phyloP scores from a whole-genome alignment of 768 basidiomycete genomes.

The Suillus bovinus region DNA sequence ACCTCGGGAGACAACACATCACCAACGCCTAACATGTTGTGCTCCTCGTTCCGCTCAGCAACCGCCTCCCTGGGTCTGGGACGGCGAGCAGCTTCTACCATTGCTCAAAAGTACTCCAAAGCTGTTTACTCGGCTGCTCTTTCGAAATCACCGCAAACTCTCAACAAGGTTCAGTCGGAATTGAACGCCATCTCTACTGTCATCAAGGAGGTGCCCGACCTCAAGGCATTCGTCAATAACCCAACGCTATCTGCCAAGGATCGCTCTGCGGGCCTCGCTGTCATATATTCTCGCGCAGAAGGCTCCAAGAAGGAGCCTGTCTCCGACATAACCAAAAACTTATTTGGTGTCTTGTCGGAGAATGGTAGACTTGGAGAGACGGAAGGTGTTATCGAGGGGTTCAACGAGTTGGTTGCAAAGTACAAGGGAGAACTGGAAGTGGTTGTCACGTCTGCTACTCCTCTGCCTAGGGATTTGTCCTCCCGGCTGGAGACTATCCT shows the following conservation, averaged over 20 bases:
- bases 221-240: constrained; percentile 78
- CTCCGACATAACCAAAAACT: constrained; percentile 88
- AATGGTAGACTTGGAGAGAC: constrained; percentile 80
- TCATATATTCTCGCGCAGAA: constrained; percentile 69
- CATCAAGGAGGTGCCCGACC: constrained; percentile 64
- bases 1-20: not conserved
- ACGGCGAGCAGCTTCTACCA: constrained; percentile 72
- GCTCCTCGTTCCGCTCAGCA: constrained; percentile 54
- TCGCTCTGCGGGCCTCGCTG: constrained; percentile 63
- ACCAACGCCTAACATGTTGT: constrained; percentile 48
- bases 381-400: constrained; percentile 84
- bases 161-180: constrained; percentile 86
- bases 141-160: constrained; percentile 76
- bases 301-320: constrained; percentile 71
- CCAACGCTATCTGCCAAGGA: constrained; percentile 88
- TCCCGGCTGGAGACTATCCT: constrained; percentile 80
- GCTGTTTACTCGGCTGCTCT: constrained; percentile 82
- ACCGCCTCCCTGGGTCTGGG: constrained; percentile 49
- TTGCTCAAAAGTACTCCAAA: constrained; percentile 83
- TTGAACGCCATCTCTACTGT: constrained; percentile 68
- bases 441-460: constrained; percentile 83
- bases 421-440: constrained; percentile 94
- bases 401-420: constrained; percentile 84
- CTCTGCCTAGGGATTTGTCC: constrained; percentile 76
- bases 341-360: constrained; percentile 68